Evolutionary conservation across 1,284 basidiomycete genomes (phyloP).

Genomic region (Wallemia hederae): DNA sequence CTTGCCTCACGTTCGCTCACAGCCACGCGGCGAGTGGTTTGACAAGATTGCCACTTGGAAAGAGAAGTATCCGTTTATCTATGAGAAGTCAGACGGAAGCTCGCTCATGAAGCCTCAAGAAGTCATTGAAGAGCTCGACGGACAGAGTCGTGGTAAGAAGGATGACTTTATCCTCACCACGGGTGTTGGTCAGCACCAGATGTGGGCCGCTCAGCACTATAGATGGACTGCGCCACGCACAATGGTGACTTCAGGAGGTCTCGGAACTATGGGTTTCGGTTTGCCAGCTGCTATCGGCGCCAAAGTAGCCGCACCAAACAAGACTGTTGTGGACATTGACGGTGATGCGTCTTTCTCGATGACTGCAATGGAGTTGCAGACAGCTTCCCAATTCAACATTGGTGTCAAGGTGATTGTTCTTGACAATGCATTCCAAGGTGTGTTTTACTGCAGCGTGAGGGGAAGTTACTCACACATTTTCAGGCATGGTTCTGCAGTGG

Average conservation of each 20-base stretch:
- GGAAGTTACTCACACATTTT: constrained; percentile 17
- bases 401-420: constrained; percentile 75
- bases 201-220: constrained; percentile 94
- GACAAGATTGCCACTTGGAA: constrained; percentile 61
- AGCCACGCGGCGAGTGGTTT: constrained; percentile 51
- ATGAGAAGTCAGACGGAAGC: constrained; percentile 28
- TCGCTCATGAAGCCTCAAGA: constrained; percentile 83
- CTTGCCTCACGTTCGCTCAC: constrained; percentile 40
- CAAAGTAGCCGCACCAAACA: constrained; percentile 78
- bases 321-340: constrained; percentile 84
- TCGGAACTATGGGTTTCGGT: constrained; percentile 96
- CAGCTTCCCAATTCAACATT: constrained; percentile 65
- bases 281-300: constrained; percentile 80
- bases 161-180: constrained; percentile 68
- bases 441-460: constrained; percentile 94
- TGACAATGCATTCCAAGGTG: constrained; percentile 90
- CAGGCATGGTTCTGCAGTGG: constrained; percentile 1
- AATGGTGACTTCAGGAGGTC: constrained; percentile 86
- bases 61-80: constrained; percentile 65
- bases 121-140: constrained; percentile 72
- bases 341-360: constrained; percentile 95
- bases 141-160: constrained; percentile 41
- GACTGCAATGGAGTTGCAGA: constrained; percentile 96
- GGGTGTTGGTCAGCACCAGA: constrained; percentile 96
- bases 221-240: constrained; percentile 63